These are phyloP conservation scores for Solanum tacnaense DNA, from an alignment of 257 asterid genomes.

Conservation along the genomic window DNA sequence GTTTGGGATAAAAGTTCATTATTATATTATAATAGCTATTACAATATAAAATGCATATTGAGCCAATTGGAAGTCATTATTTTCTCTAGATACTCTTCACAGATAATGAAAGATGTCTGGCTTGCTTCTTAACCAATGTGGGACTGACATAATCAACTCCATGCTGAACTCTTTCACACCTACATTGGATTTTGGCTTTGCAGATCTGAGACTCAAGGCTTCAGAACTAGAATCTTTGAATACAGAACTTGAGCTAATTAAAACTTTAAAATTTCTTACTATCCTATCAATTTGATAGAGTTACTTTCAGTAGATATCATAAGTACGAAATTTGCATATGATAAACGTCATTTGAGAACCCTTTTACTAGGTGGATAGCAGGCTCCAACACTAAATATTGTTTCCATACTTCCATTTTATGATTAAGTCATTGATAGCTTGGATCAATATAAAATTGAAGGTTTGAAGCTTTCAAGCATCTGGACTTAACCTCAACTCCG, in stretches of 20 bases:
- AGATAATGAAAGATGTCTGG: neutral
- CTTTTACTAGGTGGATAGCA: neutral
- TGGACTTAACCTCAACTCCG: neutral
- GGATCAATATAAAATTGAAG: neutral
- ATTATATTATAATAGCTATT: neutral
- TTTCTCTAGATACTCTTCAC: neutral
- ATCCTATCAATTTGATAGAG: neutral
- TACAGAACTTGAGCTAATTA: neutral
- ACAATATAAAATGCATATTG: neutral
- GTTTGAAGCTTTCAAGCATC: neutral
- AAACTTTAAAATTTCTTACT: neutral
- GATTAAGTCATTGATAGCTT: neutral
- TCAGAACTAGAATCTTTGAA: neutral
- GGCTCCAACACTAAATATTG: neutral
- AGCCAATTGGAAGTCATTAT: neutral
- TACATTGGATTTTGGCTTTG: neutral
- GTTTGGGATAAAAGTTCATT: neutral
- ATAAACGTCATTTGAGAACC: neutral
- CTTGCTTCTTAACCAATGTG: neutral
- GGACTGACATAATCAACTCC: neutral
- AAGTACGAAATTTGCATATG: neutral
- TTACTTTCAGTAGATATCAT: neutral
- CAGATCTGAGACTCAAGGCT: neutral
- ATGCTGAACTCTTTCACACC: neutral
- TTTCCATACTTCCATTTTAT: neutral